Evolutionary conservation across 1,284 basidiomycete genomes (phyloP).

Genomic region (Malassezia nana): DNA sequence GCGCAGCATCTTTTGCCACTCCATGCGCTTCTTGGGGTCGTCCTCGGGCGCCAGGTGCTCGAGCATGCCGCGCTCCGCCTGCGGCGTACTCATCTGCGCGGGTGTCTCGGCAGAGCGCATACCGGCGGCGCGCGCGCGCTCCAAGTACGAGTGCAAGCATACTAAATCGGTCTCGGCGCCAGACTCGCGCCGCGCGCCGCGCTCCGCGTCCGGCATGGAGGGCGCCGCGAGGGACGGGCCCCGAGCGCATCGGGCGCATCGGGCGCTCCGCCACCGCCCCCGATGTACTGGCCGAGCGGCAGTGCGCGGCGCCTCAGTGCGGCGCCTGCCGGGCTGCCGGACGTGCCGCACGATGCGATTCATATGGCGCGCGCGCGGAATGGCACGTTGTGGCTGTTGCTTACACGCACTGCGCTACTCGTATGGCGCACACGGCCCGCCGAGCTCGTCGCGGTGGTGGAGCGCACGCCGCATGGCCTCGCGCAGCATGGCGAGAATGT

Average conservation of each 20-base stretch:
- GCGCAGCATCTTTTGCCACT: conserved; percentile 48
- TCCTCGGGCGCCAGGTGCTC: conserved; percentile 10
- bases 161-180: neutral
- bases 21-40: conserved; percentile 31
- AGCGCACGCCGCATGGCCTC: conserved; percentile 33
- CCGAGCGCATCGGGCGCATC: neutral
- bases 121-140: conserved; percentile 11
- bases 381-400: conserved; percentile 30
- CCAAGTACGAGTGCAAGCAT: neutral
- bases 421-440: conserved; percentile 36
- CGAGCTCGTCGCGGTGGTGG: conserved; percentile 35
- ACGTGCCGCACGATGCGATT: conserved; percentile 16
- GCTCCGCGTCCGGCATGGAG: conserved; percentile 10
- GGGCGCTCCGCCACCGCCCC: neutral
- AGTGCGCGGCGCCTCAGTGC: conserved; percentile 35
- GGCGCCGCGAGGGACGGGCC: neutral
- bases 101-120: conserved; percentile 23
- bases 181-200: conserved; percentile 5
- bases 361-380: conserved; percentile 31
- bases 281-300: conserved; percentile 45
- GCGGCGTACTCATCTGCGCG: conserved; percentile 17
- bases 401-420: conserved; percentile 26
- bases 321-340: conserved; percentile 24
- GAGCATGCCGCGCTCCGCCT: conserved; percentile 12
- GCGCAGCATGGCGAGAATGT: conserved; percentile 37